These are phyloP conservation scores for Immersiporthe knoxdaviesiana DNA, from an alignment of 2,329 filamentous ascomycete species.

Conservation along the genomic window DNA sequence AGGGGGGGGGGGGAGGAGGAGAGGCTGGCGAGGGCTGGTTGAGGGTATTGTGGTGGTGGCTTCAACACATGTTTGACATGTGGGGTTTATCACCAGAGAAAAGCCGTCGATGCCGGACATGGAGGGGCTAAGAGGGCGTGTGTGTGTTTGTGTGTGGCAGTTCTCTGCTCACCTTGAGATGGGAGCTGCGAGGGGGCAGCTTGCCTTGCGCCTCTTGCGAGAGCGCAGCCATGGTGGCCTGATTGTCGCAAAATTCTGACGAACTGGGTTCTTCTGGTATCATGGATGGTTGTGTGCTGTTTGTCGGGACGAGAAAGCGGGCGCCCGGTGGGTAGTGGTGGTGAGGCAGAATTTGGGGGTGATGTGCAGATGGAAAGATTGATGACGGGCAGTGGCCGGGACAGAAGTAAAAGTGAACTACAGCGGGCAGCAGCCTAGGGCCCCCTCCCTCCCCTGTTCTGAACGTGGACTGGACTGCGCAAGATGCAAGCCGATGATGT, in stretches of 20 bases:
- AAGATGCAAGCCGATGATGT: conserved; percentile 12
- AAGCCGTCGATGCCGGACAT: conserved; percentile 24
- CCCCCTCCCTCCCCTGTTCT: background rate
- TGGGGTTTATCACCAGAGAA: conserved; percentile 8
- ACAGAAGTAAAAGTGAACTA: conserved; percentile 21
- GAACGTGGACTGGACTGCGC: conserved; percentile 3
- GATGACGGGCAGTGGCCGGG: conserved; percentile 23
- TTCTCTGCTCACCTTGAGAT: conserved; percentile 25
- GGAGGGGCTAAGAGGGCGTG: conserved; percentile 16
- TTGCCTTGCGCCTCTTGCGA: conserved; percentile 28
- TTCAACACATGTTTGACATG: conserved; percentile 9
- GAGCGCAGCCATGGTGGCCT: conserved; percentile 25
- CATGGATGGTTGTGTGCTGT: background rate
- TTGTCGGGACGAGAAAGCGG: background rate
- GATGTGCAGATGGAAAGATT: conserved; percentile 24
- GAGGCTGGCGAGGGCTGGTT: conserved; percentile 2
- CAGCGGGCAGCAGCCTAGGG: background rate
- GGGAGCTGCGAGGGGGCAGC: conserved; percentile 18
- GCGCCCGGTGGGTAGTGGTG: conserved; percentile 18
- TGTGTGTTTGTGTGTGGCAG: background rate
- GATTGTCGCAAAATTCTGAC: no score
- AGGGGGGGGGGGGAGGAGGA: background rate
- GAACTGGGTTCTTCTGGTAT: conserved; percentile 5
- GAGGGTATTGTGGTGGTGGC: background rate
- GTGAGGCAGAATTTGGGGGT: conserved; percentile 23